These are phyloP conservation scores for Kodamaea kaohsiungensis DNA, from an alignment of 805 yeast genomes.

Conservation along the genomic window DNA sequence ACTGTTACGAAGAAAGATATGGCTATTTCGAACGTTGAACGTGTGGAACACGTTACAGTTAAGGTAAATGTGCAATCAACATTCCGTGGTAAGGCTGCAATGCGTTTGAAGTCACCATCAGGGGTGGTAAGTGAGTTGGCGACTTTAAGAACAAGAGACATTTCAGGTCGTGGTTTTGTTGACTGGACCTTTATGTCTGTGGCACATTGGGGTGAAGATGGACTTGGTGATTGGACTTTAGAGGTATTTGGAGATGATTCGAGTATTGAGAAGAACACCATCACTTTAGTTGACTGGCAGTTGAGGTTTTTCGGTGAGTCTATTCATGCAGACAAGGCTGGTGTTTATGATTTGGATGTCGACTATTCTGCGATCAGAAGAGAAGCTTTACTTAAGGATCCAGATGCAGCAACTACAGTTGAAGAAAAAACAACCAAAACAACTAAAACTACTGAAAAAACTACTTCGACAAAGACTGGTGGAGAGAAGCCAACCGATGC, in stretches of 20 bases:
- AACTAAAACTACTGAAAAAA: neutral
- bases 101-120: constrained; percentile 69
- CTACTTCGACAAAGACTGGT: neutral
- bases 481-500: neutral
- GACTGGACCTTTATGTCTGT: constrained; percentile 96
- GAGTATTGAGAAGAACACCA: constrained; percentile 35
- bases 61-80: constrained; percentile 67
- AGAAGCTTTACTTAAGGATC: constrained; percentile 14
- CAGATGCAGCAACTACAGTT: constrained; percentile 10
- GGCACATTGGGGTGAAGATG: constrained; percentile 95
- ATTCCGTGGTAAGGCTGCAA: constrained; percentile 68
- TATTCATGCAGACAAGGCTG: constrained; percentile 62
- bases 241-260: constrained; percentile 47
- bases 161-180: constrained; percentile 55
- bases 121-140: constrained; percentile 79
- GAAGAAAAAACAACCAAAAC: neutral
- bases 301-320: constrained; percentile 81
- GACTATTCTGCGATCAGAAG: constrained; percentile 46
- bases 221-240: constrained; percentile 80
- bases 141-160: constrained; percentile 61
- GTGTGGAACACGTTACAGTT: constrained; percentile 84
- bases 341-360: constrained; percentile 50
- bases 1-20: constrained; percentile 52
- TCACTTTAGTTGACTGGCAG: constrained; percentile 65
- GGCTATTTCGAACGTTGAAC: constrained; percentile 57